A percentile compares a stretch with the other conserved stretches of the same genome.
phyloP scores from a whole-genome alignment of 2,329 filamentous ascomycete genomes.

The Chrysosporium queenslandicum region DNA sequence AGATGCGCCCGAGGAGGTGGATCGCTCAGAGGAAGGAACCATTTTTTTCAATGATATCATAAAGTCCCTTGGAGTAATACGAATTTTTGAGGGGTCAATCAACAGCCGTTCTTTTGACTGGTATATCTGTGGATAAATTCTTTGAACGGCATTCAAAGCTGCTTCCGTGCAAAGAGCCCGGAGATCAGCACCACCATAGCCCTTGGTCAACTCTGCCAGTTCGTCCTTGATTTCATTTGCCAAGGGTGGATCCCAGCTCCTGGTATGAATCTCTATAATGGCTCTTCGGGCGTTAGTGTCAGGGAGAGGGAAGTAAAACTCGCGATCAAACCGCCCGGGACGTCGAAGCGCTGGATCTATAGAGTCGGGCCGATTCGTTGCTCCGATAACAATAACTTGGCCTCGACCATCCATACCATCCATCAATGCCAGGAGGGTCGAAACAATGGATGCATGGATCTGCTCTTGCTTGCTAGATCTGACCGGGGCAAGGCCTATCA shows the following conservation, averaged over 20 bases:
- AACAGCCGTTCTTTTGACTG: slow-evolving; percentile 77
- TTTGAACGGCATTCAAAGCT: slow-evolving; percentile 86
- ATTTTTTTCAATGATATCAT: slow-evolving; percentile 96
- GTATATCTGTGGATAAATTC: slow-evolving; percentile 95
- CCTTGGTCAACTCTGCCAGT: slow-evolving; percentile 77
- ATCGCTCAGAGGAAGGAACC: slow-evolving; percentile 85
- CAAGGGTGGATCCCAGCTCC: slow-evolving; percentile 74
- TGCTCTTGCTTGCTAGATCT: slow-evolving; percentile 97
- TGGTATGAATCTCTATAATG: slow-evolving; percentile 92
- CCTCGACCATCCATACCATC: slow-evolving; percentile 97
- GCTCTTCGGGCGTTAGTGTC: slow-evolving; percentile 67
- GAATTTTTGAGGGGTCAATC: slow-evolving; percentile 75
- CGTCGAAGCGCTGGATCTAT: slow-evolving; percentile 95
- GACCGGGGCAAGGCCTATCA: slow-evolving; percentile 64
- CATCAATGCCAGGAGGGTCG: slow-evolving; percentile 87
- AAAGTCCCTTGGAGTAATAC: slow-evolving; percentile 85
- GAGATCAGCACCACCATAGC: slow-evolving; percentile 91
- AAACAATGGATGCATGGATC: slow-evolving; percentile 95
- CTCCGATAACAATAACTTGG: slow-evolving; percentile 96
- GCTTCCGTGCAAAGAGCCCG: slow-evolving; percentile 92
- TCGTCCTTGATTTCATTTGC: slow-evolving; percentile 68
- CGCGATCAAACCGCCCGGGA: slow-evolving; percentile 92
- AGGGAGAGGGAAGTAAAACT: slow-evolving; percentile 95
- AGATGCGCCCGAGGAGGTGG: slow-evolving; percentile 71
- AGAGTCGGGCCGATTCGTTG: slow-evolving; percentile 97